Base-by-base conservation (phyloP, 495 filamentous ascomycete genomes). In the Parachaetomium inaequale region DNA sequence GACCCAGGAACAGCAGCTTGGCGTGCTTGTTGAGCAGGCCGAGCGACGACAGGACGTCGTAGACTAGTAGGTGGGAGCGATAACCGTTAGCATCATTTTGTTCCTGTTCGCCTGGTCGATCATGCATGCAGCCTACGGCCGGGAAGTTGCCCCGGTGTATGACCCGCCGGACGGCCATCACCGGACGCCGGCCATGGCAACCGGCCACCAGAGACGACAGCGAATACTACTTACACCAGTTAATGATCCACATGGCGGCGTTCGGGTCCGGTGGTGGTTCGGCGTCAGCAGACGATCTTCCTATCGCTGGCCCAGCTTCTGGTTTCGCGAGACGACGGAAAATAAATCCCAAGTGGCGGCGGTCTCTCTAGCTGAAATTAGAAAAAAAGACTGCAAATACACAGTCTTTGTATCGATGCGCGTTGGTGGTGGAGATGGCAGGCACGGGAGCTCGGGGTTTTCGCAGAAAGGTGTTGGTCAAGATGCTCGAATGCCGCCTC, bases 21-120 rank as follows among this genome's bases (percentile, higher is more conserved):
- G 88, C 91, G 74, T 96, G 90, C 84, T 98, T 98, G 85, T 98
- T 98, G 62, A 91, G 81, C 66, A 98, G 85, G 61, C 95, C 94
- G 61, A 98, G 84, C 61, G 85, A 88, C 63, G 95, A 86, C 66
- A 98, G 87, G 59, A 96, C 78, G 81, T 98, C 93, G 81, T 87
- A 96, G 78, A 97, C 94, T 98, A 67, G 54, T 12, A 36, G 7
- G 32, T 6, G 32, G 32, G 32, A 34, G 32, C 11, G 11, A 11
- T 11, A 11, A 19, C 7, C 19, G 19, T 46, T n/a, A 46, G 51
- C 61, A 56, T 55, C 36, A 40, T 2, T n/a, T n/a, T 15, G 14
- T 17, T 15, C 36, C 8, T 3, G 14, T 15, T 17, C 17, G 36
- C 36, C 36, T 40, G 2, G 17, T 17, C 12, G 36, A n/a, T n/a